Evolutionary conservation across 768 basidiomycete species (phyloP).

Genomic region (Ramaria sp.): DNA sequence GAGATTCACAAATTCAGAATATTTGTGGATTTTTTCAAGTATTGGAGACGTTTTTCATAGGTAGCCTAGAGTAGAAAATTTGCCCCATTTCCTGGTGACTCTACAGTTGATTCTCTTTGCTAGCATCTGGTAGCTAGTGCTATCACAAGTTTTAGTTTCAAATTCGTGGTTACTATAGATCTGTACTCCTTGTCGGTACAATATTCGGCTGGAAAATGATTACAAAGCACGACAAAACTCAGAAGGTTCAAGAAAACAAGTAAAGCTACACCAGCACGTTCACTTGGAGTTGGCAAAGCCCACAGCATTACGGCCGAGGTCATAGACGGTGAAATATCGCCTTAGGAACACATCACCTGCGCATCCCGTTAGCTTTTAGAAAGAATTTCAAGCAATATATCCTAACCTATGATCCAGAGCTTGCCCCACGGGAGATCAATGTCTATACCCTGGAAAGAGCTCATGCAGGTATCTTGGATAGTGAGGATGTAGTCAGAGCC

Average conservation of each 20-base stretch:
- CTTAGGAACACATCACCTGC: constrained; percentile 84
- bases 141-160: not conserved
- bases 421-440: constrained; percentile 69
- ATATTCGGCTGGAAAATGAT: not conserved
- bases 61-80: too few relatives aligned
- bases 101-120: too few relatives aligned
- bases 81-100: too few relatives aligned
- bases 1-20: too few relatives aligned
- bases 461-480: constrained; percentile 87
- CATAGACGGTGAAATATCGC: constrained; percentile 87
- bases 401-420: constrained; percentile 84
- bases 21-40: too few relatives aligned
- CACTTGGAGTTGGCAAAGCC: constrained; percentile 53
- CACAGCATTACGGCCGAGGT: constrained; percentile 65
- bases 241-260: not conserved
- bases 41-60: too few relatives aligned
- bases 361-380: constrained; percentile 7
- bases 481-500: constrained; percentile 85
- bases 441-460: constrained; percentile 85
- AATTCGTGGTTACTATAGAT: not conserved
- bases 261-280: not conserved
- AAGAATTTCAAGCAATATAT: not conserved
- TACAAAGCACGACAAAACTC: not conserved
- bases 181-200: not conserved
- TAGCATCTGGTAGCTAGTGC: too few relatives aligned